Conservation (phyloP, 83 land plant genomes). For the Thuja plicata region DNA sequence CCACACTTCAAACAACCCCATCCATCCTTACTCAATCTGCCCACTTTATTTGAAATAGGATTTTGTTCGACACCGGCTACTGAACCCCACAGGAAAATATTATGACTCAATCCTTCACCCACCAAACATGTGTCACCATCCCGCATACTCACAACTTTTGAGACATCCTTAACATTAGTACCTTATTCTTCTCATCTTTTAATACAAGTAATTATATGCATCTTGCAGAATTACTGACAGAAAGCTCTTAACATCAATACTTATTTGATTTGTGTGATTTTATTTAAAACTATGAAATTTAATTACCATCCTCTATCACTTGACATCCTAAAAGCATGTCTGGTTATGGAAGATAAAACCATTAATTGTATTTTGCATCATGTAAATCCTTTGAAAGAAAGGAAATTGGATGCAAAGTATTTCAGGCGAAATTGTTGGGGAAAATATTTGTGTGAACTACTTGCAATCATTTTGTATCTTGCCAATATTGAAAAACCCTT, state of each 20-base stretch:
- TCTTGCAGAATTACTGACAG: background rate
- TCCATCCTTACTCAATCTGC: too few species aligned
- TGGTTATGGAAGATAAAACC: conserved; percentile 39
- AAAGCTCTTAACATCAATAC: background rate
- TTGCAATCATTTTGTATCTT: conserved; percentile 34
- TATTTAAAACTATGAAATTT: conserved; percentile 25
- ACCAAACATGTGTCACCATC: too few species aligned
- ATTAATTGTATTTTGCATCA: conserved; percentile 23
- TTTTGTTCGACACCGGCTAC: too few species aligned
- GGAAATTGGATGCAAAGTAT: conserved; percentile 43
- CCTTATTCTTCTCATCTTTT: background rate
- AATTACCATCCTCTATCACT: conserved; percentile 43
- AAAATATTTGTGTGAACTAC: conserved; percentile 22
- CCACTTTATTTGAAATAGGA: too few species aligned
- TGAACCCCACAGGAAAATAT: too few species aligned
- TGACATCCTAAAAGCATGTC: conserved; percentile 35
- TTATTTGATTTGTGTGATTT: background rate
- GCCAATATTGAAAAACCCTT: conserved; percentile 21
- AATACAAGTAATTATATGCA: background rate
- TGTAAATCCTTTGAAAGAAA: too few species aligned
- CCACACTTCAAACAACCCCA: too few species aligned
- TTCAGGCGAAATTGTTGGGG: conserved; percentile 30
- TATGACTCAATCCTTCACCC: too few species aligned
- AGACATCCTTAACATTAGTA: background rate
- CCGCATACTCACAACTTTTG: too few species aligned